A percentile compares a stretch with the other conserved stretches of the same genome.
These are phyloP conservation scores for Heliamphora pulchella DNA, from an alignment of 179 eudicot species.

Conservation along the genomic window DNA sequence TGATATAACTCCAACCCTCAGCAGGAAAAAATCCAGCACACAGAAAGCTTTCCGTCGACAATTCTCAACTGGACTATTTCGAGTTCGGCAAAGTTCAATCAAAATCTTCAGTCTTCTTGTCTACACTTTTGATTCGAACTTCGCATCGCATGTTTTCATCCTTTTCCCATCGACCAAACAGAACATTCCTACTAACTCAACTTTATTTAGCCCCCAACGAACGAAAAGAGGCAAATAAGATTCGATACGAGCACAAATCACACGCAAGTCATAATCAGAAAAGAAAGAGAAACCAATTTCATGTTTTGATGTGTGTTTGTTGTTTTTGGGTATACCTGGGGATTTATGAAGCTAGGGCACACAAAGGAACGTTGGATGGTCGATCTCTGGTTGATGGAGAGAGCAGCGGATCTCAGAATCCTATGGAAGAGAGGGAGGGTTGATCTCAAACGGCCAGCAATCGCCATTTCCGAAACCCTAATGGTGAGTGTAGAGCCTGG, in stretches of 20 bases:
- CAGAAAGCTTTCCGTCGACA: neutral
- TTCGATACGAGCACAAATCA: neutral
- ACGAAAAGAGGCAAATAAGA: neutral
- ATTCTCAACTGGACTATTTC: neutral
- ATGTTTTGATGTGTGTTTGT: neutral
- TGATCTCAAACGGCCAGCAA: slow-evolving; percentile 1
- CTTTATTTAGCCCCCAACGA: neutral
- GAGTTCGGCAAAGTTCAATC: neutral
- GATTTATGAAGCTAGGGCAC: slow-evolving; percentile 25
- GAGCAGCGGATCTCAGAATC: slow-evolving; percentile 13
- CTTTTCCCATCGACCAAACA: neutral
- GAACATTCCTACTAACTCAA: neutral
- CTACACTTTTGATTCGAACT: neutral
- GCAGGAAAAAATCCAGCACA: neutral
- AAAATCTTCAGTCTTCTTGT: neutral
- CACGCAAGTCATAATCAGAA: neutral
- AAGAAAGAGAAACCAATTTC: neutral
- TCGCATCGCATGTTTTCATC: neutral
- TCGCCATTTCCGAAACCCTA: neutral
- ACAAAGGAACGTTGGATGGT: slow-evolving; percentile 21
- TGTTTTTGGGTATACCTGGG: slow-evolving; percentile 25
- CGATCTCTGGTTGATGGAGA: slow-evolving; percentile 24
- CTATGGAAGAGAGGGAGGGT: slow-evolving; percentile 12
- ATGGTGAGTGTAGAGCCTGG: too few relatives aligned
- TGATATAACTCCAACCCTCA: too few relatives aligned